Evolutionary conservation across 177 flowering plant species (phyloP).

Genomic region (Vitis hybrid): DNA sequence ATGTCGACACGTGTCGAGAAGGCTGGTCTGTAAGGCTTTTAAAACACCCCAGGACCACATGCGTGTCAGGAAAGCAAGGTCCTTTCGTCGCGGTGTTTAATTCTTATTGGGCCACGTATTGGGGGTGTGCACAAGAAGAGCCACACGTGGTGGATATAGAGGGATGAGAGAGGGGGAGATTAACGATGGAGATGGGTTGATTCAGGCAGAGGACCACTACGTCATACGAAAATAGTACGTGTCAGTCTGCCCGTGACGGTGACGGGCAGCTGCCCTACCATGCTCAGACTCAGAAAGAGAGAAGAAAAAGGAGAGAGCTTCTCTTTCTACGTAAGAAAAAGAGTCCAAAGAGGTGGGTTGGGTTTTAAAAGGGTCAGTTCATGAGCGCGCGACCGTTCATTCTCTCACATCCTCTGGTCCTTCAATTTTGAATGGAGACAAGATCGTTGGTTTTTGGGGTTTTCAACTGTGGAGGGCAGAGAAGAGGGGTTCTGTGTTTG

Average conservation of each 20-base stretch:
- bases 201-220: constrained; percentile 24
- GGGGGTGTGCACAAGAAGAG: neutral
- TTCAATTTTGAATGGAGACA: neutral
- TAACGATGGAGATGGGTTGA: constrained; percentile 30
- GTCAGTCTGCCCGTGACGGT: constrained; percentile 30
- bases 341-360: no score
- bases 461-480: no score
- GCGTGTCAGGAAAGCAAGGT: constrained; percentile 35
- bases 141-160: constrained; percentile 24
- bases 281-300: constrained; percentile 5
- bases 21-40: no score
- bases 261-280: constrained; percentile 35
- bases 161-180: constrained; percentile 9
- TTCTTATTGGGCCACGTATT: constrained; percentile 32
- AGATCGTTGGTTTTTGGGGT: neutral
- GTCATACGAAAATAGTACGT: constrained; percentile 21
- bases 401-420: no score
- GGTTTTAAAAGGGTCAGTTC: neutral
- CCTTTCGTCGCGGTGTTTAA: constrained; percentile 11
- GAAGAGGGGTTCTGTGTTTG: neutral
- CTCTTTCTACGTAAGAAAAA: no score
- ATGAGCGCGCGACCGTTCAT: constrained; percentile 7
- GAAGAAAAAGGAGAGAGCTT: no score
- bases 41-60: constrained; percentile 27
- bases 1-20: constrained; percentile 10